Base-by-base conservation (phyloP, 1,139 yeast genomes). In the Wickerhamomyces sp. region DNA sequence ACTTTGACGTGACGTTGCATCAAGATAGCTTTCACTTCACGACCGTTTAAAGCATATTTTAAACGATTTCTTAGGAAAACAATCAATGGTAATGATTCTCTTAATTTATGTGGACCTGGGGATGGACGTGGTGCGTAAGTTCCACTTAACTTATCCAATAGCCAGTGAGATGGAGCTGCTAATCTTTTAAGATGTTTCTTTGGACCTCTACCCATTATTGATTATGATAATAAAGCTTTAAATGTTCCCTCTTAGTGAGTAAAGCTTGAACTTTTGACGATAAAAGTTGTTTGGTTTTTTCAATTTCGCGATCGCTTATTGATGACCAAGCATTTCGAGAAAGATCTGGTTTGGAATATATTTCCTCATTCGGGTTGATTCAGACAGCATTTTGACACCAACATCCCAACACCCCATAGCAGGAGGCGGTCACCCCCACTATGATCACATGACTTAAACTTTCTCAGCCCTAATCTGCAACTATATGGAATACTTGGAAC, bases 41-140 rank as follows among this genome's bases (percentile, higher is more conserved):
- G 91, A 71, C 97, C 98, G 84, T 93, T 93, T 73, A 93, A 84
- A 63, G 98, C 98, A 75, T 93, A 93, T 91, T 91, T 93, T 74
- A 93, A 84, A 82, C 98, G 90, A 95, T 93, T 93, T 85, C 99
- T 90, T 72, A 93, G 80, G 83, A 93, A 93, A 64, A 93, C 93
- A 69, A 93, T 82, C 78, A 93, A 85, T 72, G 99, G 99, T 71
- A 93, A 86, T 54, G 97, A 93, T 80, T 93, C 99, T 78, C 99
- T 86, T 76, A 91, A 84, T 80, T 93, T 93, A 85, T 93, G 99
- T 72, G 99, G 99, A 81, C 99, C 99, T 64, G 96, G 85, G 58
- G 97, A 89, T 71, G 98, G 96, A 83, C 98, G 91, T 79, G 99
- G 99, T 62, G 99, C 99, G 75, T 93, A 93, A 71, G 90, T 81